phyloP scores from a whole-genome alignment of 495 filamentous ascomycete genomes.

The Penicillium silybi region DNA sequence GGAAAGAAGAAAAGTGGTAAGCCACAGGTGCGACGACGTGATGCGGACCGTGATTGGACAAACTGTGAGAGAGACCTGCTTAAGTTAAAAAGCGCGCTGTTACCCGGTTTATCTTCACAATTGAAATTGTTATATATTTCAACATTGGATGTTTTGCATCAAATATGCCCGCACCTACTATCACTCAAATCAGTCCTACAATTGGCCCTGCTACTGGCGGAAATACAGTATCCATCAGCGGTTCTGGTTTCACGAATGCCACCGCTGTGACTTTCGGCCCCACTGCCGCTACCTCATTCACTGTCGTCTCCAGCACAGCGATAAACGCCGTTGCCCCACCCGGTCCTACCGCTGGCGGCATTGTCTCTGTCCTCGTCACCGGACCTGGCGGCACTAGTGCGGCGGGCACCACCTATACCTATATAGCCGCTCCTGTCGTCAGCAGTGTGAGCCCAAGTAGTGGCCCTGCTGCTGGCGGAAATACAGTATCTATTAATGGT shows the following conservation, averaged over 20 bases:
- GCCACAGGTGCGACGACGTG: too few species aligned
- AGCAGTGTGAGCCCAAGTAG: neutral
- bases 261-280: neutral
- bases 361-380: neutral
- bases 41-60: too few species aligned
- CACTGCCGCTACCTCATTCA: constrained; percentile 1
- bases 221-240: neutral
- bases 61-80: too few species aligned
- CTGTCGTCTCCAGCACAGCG: neutral
- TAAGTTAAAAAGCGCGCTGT: too few species aligned
- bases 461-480: neutral
- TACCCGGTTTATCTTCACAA: too few species aligned
- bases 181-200: too few species aligned
- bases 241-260: neutral
- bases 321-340: neutral
- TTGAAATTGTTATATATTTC: too few species aligned
- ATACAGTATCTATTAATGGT: neutral
- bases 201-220: constrained; percentile 1
- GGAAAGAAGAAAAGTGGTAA: too few species aligned
- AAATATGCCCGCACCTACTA: too few species aligned
- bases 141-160: too few species aligned
- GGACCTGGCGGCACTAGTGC: neutral
- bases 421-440: neutral
- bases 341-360: neutral
- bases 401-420: neutral